phyloP scores from a whole-genome alignment of 768 basidiomycete species.

The Boletus tylopilopsis region DNA sequence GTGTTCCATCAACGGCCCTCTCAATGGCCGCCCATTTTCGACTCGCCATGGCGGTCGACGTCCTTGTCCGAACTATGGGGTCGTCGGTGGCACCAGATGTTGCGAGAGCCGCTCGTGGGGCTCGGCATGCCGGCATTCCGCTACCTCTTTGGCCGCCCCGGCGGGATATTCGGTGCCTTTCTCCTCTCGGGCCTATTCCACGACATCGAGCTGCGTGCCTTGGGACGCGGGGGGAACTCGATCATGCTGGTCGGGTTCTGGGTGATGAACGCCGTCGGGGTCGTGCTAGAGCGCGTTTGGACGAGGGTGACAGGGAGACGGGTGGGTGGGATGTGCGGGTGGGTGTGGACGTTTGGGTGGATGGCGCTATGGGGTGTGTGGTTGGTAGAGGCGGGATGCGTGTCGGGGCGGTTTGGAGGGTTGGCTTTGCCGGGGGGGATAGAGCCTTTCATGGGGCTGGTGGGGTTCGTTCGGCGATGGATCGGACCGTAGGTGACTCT shows the following conservation, averaged over 20 bases:
- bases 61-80: conserved; percentile 64
- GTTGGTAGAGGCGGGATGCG: conserved; percentile 40
- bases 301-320: conserved; percentile 37
- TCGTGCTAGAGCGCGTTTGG: conserved; percentile 48
- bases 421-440: conserved; percentile 9
- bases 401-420: conserved; percentile 11
- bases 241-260: conserved; percentile 46
- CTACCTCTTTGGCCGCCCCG: conserved; percentile 44
- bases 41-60: conserved; percentile 51
- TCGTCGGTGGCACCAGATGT: conserved; percentile 62
- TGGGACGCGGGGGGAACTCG: conserved; percentile 39
- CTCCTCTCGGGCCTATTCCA: conserved; percentile 57
- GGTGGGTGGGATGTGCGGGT: conserved; percentile 45
- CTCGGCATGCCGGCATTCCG: conserved; percentile 46
- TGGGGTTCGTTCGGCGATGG: conserved; percentile 11
- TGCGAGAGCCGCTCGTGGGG: conserved; percentile 52
- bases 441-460: conserved; percentile 16
- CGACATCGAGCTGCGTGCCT: conserved; percentile 38
- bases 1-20: conserved; percentile 45
- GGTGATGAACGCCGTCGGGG: conserved; percentile 49
- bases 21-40: conserved; percentile 63
- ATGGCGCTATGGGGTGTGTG: conserved; percentile 44
- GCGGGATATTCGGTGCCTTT: conserved; percentile 55
- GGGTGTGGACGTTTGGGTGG: conserved; percentile 53
- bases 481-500: background rate